phyloP scores from a whole-genome alignment of 2,329 filamentous ascomycete species.

The Paecilomyces sp. region DNA sequence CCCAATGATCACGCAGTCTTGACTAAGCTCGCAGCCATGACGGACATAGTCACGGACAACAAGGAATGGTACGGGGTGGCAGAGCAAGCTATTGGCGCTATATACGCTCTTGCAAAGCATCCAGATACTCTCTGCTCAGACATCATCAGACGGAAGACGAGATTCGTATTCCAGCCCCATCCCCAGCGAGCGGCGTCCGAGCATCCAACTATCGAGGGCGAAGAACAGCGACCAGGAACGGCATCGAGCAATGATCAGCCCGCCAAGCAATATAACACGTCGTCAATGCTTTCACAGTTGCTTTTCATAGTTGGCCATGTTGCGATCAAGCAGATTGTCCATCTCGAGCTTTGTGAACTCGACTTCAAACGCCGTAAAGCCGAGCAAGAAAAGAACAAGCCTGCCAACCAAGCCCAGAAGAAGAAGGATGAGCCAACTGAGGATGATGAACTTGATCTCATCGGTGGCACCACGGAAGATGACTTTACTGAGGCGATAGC shows the following conservation, averaged over 20 bases:
- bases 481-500: constrained; percentile 84
- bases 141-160: constrained; percentile 79
- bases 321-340: constrained; percentile 97
- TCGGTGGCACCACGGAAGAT: constrained; percentile 91
- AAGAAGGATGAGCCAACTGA: constrained; percentile 55
- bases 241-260: constrained; percentile 24
- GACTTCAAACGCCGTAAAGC: constrained; percentile 93
- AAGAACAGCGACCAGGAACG: constrained; percentile 27
- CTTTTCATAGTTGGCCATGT: constrained; percentile 94
- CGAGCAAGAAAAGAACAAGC: constrained; percentile 43
- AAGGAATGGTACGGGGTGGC: constrained; percentile 94
- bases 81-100: constrained; percentile 91
- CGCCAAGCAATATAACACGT: constrained; percentile 55
- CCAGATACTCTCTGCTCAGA: constrained; percentile 90
- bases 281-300: constrained; percentile 76
- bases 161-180: constrained; percentile 61
- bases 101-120: constrained; percentile 89
- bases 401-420: constrained; percentile 34
- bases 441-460: constrained; percentile 87
- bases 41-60: constrained; percentile 77
- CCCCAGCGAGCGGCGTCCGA: constrained; percentile 19
- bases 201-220: constrained; percentile 18
- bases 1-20: constrained; percentile 89
- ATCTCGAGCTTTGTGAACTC: constrained; percentile 91
- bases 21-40: constrained; percentile 70